Evolutionary conservation across 2,329 filamentous ascomycete species (phyloP).

Genomic region (Neonectria neomacrospora): DNA sequence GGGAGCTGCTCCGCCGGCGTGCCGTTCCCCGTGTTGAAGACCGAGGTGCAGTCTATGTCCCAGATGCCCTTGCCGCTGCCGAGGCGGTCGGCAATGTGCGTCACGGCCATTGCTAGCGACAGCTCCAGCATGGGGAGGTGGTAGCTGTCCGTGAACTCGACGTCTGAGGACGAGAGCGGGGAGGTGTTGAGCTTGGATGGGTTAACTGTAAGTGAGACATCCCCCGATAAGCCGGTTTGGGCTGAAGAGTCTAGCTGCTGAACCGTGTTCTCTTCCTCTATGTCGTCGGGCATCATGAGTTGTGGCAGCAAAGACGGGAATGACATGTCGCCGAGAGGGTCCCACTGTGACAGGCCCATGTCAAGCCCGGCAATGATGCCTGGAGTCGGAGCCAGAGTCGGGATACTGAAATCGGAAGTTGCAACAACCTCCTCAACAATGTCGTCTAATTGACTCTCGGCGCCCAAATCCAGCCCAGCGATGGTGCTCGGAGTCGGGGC

Average conservation of each 20-base stretch:
- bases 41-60: slow-evolving; percentile 58
- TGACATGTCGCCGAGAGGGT: slow-evolving; percentile 31
- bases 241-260: slow-evolving; percentile 9
- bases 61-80: slow-evolving; percentile 56
- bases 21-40: slow-evolving; percentile 53
- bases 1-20: slow-evolving; percentile 55
- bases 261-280: slow-evolving; percentile 13
- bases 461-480: neutral
- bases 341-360: slow-evolving; percentile 40
- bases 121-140: slow-evolving; percentile 61
- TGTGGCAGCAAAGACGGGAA: slow-evolving; percentile 35
- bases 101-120: slow-evolving; percentile 58
- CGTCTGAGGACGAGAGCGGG: slow-evolving; percentile 34
- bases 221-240: slow-evolving; percentile 4
- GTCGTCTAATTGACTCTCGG: slow-evolving; percentile 22
- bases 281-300: slow-evolving; percentile 20
- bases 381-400: slow-evolving; percentile 18
- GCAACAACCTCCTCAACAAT: slow-evolving; percentile 5
- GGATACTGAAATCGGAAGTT: slow-evolving; percentile 8
- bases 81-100: slow-evolving; percentile 60
- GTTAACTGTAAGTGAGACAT: slow-evolving; percentile 36
- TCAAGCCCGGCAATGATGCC: slow-evolving; percentile 38
- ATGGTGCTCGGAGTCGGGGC: slow-evolving; percentile 29
- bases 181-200: slow-evolving; percentile 36
- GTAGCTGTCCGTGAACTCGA: slow-evolving; percentile 58